Evolutionary conservation across 495 filamentous ascomycete species (phyloP).

Genomic region (Neurospora africana): DNA sequence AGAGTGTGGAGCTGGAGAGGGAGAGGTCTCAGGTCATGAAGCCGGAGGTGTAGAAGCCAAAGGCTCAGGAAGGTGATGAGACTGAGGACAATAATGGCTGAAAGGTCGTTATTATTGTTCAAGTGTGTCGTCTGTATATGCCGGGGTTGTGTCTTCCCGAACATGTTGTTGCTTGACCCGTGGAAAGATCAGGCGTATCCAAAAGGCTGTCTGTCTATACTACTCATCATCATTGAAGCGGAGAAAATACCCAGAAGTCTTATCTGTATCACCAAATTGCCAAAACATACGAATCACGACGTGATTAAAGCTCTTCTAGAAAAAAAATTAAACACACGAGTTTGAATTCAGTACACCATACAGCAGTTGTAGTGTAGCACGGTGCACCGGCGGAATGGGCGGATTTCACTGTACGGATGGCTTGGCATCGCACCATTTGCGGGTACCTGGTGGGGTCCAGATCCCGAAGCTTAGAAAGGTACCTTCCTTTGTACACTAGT

Average conservation of each 20-base stretch:
- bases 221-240: neutral
- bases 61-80: slow-evolving; percentile 1
- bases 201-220: neutral
- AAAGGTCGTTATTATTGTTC: neutral
- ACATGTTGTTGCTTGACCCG: neutral
- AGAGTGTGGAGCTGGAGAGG: slow-evolving; percentile 37
- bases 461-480: neutral
- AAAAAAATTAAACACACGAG: neutral
- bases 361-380: neutral
- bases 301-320: neutral
- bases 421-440: neutral
- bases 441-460: neutral
- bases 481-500: neutral
- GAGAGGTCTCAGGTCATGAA: slow-evolving; percentile 16
- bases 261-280: neutral
- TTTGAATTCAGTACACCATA: neutral
- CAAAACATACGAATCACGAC: neutral
- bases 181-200: neutral
- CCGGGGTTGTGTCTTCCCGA: neutral
- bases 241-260: neutral
- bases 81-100: neutral
- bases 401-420: neutral
- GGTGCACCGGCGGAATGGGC: neutral
- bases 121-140: neutral
- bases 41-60: slow-evolving; percentile 10